Conservation (phyloP, 2,329 filamentous ascomycete species). For the Pseudophaeomoniella oleicola region DNA sequence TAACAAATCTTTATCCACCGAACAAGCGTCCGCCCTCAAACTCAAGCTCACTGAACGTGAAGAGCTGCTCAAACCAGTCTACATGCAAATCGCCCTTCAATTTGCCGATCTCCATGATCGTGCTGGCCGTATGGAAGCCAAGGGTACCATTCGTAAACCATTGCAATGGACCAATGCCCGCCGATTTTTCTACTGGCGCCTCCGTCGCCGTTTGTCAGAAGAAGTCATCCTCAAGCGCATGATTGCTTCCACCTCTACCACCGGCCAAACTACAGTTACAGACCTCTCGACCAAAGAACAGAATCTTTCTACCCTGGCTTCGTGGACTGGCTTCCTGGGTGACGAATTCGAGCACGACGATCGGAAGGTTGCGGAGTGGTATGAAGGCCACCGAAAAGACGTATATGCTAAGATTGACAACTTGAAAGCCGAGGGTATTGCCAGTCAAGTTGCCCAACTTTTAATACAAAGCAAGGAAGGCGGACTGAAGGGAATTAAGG, state of each 20-base stretch:
- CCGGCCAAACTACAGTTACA: conserved; percentile 17
- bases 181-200: conserved; percentile 99
- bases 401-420: conserved; percentile 73
- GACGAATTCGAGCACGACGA: conserved; percentile 66
- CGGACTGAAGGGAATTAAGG: conserved; percentile 71
- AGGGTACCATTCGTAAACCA: conserved; percentile 75
- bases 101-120: conserved; percentile 97
- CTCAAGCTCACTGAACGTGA: conserved; percentile 72
- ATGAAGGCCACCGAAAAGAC: conserved; percentile 80
- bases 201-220: conserved; percentile 90
- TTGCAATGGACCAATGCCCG: conserved; percentile 80
- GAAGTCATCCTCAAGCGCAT: conserved; percentile 94
- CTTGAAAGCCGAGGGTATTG: conserved; percentile 62
- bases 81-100: conserved; percentile 87
- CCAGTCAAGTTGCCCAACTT: conserved; percentile 54
- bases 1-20: conserved; percentile 52
- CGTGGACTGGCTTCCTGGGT: conserved; percentile 59
- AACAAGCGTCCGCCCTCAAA: conserved; percentile 68
- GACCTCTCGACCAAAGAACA: conserved; percentile 42
- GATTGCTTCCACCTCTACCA: conserved; percentile 28
- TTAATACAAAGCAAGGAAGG: conserved; percentile 52
- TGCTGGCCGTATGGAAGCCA: conserved; percentile 93
- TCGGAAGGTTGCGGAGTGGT: conserved; percentile 78
- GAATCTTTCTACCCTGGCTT: conserved; percentile 61
- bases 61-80: conserved; percentile 79